Base-by-base conservation (phyloP, 2,329 filamentous ascomycete species). In the Moelleriella libera region DNA sequence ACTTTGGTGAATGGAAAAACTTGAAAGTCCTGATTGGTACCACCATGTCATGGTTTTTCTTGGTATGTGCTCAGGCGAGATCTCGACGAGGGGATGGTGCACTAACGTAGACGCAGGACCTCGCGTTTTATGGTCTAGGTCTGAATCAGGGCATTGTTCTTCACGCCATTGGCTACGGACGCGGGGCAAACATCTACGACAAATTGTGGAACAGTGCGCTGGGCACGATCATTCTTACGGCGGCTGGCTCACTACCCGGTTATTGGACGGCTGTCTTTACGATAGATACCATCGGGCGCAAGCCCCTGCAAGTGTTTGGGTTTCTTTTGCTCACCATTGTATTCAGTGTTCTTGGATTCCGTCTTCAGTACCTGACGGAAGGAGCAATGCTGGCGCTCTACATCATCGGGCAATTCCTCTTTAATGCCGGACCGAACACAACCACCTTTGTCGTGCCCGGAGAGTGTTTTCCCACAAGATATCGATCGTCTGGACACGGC, bases 31-130 rank as follows among this genome's bases (percentile, higher is more conserved):
- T 90, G 1, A 64, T 89, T 43, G 85, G 84, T 34, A 90, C 85
- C 11, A 85, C 85, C 1, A 68, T 83, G 44, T 88, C 84, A 0
- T 90, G 86, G 85, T 89, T 90, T 66, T 82, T 89, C 55, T 69
- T 90, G 46, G 71, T 74, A 55, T 43, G 67, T 48, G 10, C 29
- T 5, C 1, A 29, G 30, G 34, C 34, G 12, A 37, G 34, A 37
- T 12, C 34, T 12, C 34, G 3, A 8, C 12, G 34, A 12, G 8
- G 8, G 2, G 4, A 37, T 8, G 8, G 8, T 8, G 8, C 8
- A 37, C 34, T 37, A 12, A 37, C 34, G 8, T 12, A 30, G 39
- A 1, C 39, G 1, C 29, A 80, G 67, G 85, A 89, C 58, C 60
- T 76, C 47, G 80, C 80, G 4, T 83, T 76, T 57, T 85, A 84